These are phyloP conservation scores for Simmondsia chinensis DNA, from an alignment of 148 eudicot genomes.

Conservation along the genomic window DNA sequence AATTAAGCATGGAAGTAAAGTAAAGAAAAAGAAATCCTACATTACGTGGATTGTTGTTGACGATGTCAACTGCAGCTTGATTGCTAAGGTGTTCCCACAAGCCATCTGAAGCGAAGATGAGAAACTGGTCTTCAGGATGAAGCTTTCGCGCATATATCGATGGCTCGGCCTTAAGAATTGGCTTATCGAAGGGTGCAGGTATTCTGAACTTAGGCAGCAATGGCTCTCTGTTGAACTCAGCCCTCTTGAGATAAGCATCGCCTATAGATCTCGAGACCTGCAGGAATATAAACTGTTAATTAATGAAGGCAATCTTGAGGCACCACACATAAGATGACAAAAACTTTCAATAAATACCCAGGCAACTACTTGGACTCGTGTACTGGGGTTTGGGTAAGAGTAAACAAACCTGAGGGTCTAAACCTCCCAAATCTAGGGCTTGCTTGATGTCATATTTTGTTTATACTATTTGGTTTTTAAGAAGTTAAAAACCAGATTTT, in stretches of 20 bases:
- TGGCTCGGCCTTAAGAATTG: conserved; percentile 61
- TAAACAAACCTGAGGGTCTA: too few relatives aligned
- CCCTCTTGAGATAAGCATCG: conserved; percentile 68
- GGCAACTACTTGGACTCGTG: too few relatives aligned
- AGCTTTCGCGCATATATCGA: conserved; percentile 45
- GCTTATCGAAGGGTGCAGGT: conserved; percentile 42
- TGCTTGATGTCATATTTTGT: too few relatives aligned
- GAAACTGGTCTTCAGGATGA: conserved; percentile 50
- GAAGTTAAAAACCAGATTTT: too few relatives aligned
- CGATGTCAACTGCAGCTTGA: conserved; percentile 69
- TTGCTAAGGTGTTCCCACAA: conserved; percentile 84
- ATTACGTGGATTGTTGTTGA: conserved; percentile 37
- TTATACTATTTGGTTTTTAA: too few relatives aligned
- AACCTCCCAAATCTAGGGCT: too few relatives aligned
- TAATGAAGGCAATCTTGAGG: background rate
- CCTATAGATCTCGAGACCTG: conserved; percentile 81
- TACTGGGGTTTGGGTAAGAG: too few relatives aligned
- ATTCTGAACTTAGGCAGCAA: conserved; percentile 52
- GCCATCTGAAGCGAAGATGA: conserved; percentile 82
- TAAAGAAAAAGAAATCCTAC: conserved; percentile 24
- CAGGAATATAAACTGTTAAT: background rate
- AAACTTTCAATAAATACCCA: too few relatives aligned
- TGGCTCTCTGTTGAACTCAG: conserved; percentile 64
- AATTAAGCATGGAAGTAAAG: too few relatives aligned
- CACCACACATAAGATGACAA: too few relatives aligned